phyloP scores from a whole-genome alignment of 805 yeast species.

The Pichia heedii region DNA sequence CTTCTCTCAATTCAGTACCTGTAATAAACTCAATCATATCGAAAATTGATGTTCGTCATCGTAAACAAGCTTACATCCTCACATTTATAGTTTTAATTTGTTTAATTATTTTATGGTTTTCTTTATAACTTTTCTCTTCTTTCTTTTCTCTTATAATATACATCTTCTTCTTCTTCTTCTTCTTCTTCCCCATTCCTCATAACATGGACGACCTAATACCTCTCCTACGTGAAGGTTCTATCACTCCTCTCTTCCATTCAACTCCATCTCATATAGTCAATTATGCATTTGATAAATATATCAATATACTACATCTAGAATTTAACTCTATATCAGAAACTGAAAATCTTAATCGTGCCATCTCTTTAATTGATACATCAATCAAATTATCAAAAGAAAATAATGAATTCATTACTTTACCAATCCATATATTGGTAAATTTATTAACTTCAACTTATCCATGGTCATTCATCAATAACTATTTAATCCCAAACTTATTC shows the following conservation, averaged over 20 bases:
- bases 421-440: conserved; percentile 22
- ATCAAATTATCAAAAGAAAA: neutral
- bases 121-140: conserved; percentile 11
- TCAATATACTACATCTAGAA: neutral
- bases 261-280: too few species aligned
- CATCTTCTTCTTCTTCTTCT: too few species aligned
- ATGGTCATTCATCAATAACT: conserved; percentile 15
- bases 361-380: neutral
- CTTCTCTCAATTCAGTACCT: conserved; percentile 62
- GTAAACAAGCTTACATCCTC: conserved; percentile 78
- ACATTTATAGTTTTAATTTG: conserved; percentile 67
- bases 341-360: neutral
- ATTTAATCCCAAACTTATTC: conserved; percentile 18
- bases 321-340: neutral
- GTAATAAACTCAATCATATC: conserved; percentile 70
- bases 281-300: neutral
- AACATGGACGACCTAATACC: too few species aligned
- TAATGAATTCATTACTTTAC: conserved; percentile 9
- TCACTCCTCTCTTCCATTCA: too few species aligned
- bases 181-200: too few species aligned
- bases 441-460: conserved; percentile 17
- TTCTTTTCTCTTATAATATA: too few species aligned
- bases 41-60: conserved; percentile 80
- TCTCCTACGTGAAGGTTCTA: too few species aligned
- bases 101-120: conserved; percentile 49